Percentiles rank a stretch among this genome's conserved stretches.
Evolutionary conservation across 257 asterid genomes (phyloP).

Genomic region (Petunia axillaris): DNA sequence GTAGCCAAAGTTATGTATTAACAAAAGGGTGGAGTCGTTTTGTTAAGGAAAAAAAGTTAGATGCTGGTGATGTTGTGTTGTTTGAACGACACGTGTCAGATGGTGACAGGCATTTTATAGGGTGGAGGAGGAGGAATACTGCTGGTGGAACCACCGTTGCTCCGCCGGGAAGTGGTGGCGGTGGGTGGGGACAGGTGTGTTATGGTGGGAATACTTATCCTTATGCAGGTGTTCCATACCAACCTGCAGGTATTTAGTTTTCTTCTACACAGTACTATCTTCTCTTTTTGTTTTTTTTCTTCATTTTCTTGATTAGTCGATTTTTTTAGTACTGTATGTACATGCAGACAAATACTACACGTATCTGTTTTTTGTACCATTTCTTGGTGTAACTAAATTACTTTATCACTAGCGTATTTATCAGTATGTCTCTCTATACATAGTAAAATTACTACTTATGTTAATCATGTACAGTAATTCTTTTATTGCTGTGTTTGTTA

Average conservation of each 20-base stretch:
- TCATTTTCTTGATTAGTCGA: neutral
- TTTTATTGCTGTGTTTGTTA: neutral
- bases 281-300: constrained; percentile 14
- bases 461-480: neutral
- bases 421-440: neutral
- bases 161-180: constrained; percentile 31
- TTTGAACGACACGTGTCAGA: constrained; percentile 45
- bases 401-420: neutral
- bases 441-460: neutral
- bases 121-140: constrained; percentile 45
- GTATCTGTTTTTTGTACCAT: neutral
- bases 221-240: constrained; percentile 49
- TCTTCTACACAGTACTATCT: constrained; percentile 2
- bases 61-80: constrained; percentile 32
- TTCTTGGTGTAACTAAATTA: neutral
- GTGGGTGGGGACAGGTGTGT: constrained; percentile 47
- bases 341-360: constrained; percentile 25
- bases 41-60: constrained; percentile 31
- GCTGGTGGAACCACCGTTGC: constrained; percentile 11
- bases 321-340: constrained; percentile 1
- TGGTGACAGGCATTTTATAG: constrained; percentile 24
- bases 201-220: constrained; percentile 45
- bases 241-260: constrained; percentile 60
- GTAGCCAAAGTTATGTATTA: constrained; percentile 37
- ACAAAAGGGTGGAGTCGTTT: constrained; percentile 39